Percentiles rank a stretch among this genome's conserved stretches.
These are phyloP conservation scores for Globisporangium irregulare DNA, from an alignment of 352 stramenopile genomes.

Conservation along the genomic window DNA sequence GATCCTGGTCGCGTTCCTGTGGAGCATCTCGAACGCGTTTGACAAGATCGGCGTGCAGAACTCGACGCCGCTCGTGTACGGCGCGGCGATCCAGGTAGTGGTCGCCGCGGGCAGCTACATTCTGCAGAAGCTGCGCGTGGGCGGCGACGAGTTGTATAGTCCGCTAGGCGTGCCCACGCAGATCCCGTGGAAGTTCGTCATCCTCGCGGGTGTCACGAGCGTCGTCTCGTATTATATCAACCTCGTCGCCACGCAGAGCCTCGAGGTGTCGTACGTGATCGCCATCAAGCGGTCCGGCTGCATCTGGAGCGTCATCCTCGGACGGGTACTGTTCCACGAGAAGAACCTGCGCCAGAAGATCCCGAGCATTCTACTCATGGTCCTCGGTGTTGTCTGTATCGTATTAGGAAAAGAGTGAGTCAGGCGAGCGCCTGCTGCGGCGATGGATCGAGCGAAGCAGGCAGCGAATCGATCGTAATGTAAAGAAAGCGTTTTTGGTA, in stretches of 20 bases:
- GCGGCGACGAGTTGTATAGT: constrained; percentile 53
- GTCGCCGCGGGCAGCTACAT: constrained; percentile 60
- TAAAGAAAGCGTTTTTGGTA: neutral
- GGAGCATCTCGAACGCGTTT: constrained; percentile 82
- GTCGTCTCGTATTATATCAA: constrained; percentile 86
- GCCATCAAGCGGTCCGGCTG: constrained; percentile 82
- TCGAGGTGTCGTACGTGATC: constrained; percentile 84
- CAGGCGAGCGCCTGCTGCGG: no score
- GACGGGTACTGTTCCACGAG: constrained; percentile 71
- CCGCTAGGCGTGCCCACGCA: constrained; percentile 53
- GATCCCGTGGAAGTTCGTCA: constrained; percentile 71
- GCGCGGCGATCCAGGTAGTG: constrained; percentile 69
- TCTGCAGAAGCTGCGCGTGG: constrained; percentile 55
- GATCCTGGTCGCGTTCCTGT: constrained; percentile 77
- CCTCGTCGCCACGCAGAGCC: constrained; percentile 68
- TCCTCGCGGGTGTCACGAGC: constrained; percentile 63
- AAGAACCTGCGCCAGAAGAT: constrained; percentile 75
- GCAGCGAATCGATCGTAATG: neutral
- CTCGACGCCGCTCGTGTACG: constrained; percentile 68
- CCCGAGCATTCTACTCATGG: constrained; percentile 79
- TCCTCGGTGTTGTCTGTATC: constrained; percentile 75
- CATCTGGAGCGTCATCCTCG: constrained; percentile 81
- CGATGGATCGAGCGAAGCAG: no score
- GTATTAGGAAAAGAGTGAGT: constrained; percentile 56
- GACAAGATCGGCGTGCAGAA: constrained; percentile 86